Evolutionary conservation across 2,329 filamentous ascomycete species (phyloP).

Genomic region (Fusarium sp.): DNA sequence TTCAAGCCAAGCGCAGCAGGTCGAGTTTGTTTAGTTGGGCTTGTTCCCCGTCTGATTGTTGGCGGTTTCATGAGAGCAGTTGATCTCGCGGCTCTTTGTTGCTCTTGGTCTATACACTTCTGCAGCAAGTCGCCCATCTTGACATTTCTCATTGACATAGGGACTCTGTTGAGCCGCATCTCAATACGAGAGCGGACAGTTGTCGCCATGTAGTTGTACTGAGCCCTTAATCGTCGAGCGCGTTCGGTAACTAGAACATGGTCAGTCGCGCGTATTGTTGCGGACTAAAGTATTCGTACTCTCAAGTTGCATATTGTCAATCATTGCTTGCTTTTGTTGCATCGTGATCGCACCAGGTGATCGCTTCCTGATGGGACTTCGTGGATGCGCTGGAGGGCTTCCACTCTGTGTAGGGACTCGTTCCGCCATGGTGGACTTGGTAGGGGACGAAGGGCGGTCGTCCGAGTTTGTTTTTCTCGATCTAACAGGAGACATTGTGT

Average conservation of each 20-base stretch:
- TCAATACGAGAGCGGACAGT: constrained; percentile 88
- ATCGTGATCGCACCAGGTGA: constrained; percentile 69
- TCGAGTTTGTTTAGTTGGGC: constrained; percentile 54
- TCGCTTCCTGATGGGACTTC: constrained; percentile 73
- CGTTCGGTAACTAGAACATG: constrained; percentile 79
- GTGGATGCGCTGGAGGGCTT: constrained; percentile 56
- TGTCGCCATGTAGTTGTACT: constrained; percentile 89
- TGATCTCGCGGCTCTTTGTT: constrained; percentile 58
- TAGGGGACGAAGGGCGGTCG: constrained; percentile 35
- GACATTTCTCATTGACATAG: constrained; percentile 79
- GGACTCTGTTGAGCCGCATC: constrained; percentile 93
- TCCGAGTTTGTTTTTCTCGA: constrained; percentile 52
- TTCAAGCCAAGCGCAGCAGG: constrained; percentile 36
- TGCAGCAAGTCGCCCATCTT: constrained; percentile 84
- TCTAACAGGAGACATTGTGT: constrained; percentile 62
- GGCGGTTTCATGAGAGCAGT: constrained; percentile 68
- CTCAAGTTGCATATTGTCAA: constrained; percentile 91
- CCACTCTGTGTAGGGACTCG: constrained; percentile 41
- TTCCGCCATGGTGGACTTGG: constrained; percentile 40
- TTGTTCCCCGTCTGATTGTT: constrained; percentile 51
- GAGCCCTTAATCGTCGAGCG: constrained; percentile 86
- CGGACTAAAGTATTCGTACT: constrained; percentile 64
- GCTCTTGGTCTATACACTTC: constrained; percentile 62
- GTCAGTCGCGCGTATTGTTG: constrained; percentile 33
- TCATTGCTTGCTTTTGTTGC: constrained; percentile 84